Base-by-base conservation (phyloP, 2,329 filamentous ascomycete species). In the Phialophora macrospora region DNA sequence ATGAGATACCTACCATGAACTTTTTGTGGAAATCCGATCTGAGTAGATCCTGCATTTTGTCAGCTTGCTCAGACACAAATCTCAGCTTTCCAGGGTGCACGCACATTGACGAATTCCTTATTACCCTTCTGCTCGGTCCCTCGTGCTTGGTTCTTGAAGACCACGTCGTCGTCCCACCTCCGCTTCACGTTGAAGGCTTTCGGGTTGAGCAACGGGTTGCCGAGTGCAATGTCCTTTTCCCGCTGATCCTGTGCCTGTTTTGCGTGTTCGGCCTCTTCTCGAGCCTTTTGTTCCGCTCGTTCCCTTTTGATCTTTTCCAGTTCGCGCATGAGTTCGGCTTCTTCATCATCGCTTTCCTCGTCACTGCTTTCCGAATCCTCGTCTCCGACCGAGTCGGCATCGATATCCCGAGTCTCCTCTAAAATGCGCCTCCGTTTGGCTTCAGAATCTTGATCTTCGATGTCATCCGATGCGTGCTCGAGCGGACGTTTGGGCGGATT, bases 121-220 rank as follows among this genome's bases (percentile, higher is more conserved):
- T 90, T 93, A 69, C 90, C 88, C 82, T 90, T 93, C 69, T 97
- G 92, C 75, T 98, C 94, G 0, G 93, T 97, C 8, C 94, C 95
- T 65, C 95, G 86, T 38, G 94, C 95, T 80, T 99, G 95, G 78
- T 99, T 99, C 83, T 97, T 98, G 81, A 99, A 99, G 2, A 99
- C 93, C 12, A 99, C 95, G 76, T 99, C 95, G 74, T 99, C 95
- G 73, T 99, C 95, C 95, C 95, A 99, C 72, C 93, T 81, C 12
- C 76, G 74, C 70, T 97, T 97, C 74, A 97, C 89, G 65, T 89
- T 93, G 77, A 96, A 98, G 72, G 97, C 93, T 76, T 91, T 91
- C 58, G 84, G 76, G 72, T 98, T 97, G 63, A 99, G 85, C 59
- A 99, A 80, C 46, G 95, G 95, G 77, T 99, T 99, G 6, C 95